Evolutionary conservation across 139 green algal species (phyloP), one percentile per base, ranked within the genome.

Genomic region (Eudorina sp.): DNA sequence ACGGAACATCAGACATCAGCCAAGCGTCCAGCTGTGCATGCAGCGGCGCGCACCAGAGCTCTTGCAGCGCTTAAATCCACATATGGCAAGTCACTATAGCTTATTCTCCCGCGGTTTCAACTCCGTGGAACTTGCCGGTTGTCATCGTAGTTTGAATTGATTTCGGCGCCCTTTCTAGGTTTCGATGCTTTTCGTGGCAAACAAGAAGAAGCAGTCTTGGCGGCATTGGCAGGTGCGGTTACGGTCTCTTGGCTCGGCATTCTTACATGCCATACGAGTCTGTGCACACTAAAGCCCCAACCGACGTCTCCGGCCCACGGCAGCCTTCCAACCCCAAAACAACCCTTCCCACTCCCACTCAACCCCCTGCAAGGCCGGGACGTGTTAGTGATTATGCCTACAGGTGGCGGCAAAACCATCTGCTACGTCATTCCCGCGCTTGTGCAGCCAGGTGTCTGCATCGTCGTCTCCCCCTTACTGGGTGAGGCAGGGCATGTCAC

Each of bases 371-470:
- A 76, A 90, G 94, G 93, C 5, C 76, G 92, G 27, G 95, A 99
- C 85, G 79, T 77, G 38, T 95, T 99, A 27, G 95, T 99, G 79
- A 92, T 99, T 6, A 99, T 99, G 97, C 97, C 97, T 5, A 99
- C 97, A 0, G 96, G 97, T 18, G 96, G 96, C 29, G 97, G 95
- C 73, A 97, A 98, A 92, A 95, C 89, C 23, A 74, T 95, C 45
- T 98, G 96, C 79, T 99, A 97, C 85, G 86, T 79, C 18, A 36
- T 92, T 31, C 90, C 90, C 21, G 85, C 90, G 9, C 72, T 92
- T 9, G 34, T 53, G 58, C 62, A 89, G 70, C 84, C 69, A 0
- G 84, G 90, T 0, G 43, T 93, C 18, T 90, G 89, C 9, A 36
- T 95, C n/a, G 92, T 95, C 29, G 90, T 95, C 23, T 93, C 89